Conservation (phyloP, 1,284 basidiomycete genomes). For the Puccinia triticina region DNA sequence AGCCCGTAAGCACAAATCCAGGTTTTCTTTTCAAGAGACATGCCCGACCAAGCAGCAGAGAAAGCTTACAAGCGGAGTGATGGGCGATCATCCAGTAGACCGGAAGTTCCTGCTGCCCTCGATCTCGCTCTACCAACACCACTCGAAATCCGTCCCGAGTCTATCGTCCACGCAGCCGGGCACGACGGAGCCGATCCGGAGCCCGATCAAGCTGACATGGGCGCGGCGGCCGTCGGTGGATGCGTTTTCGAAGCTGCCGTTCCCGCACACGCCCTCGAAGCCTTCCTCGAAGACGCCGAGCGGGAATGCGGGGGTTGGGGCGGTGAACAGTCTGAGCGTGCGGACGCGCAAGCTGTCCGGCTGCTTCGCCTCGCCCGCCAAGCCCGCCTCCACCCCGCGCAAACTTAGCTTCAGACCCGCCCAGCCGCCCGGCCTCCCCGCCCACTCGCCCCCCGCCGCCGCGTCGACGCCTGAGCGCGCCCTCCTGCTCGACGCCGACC, state of each 20-base stretch:
- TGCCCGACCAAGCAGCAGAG: no score
- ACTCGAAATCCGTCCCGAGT: conserved; percentile 15
- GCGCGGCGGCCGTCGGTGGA: not conserved
- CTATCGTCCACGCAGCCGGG: not conserved
- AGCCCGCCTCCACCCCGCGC: no score
- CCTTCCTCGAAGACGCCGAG: not conserved
- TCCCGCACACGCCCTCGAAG: not conserved
- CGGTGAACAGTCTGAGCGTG: not conserved
- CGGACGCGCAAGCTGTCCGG: not conserved
- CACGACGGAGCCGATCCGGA: not conserved
- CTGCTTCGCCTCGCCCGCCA: not conserved
- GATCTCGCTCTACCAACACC: not conserved
- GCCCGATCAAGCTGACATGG: not conserved
- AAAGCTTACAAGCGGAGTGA: not conserved
- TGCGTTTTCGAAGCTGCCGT: conserved; percentile 1
- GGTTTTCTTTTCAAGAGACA: no score
- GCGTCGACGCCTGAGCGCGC: not conserved
- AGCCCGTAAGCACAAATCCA: conserved; percentile 19
- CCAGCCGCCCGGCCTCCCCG: not conserved
- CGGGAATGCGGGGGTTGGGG: not conserved
- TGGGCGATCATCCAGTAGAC: not conserved
- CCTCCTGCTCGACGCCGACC: not conserved
- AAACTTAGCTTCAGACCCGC: conserved; percentile 8
- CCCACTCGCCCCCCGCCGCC: not conserved
- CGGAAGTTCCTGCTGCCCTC: conserved; percentile 12